phyloP scores from a whole-genome alignment of 2,329 filamentous ascomycete genomes.

The Pseudogymnoascus sp. region DNA sequence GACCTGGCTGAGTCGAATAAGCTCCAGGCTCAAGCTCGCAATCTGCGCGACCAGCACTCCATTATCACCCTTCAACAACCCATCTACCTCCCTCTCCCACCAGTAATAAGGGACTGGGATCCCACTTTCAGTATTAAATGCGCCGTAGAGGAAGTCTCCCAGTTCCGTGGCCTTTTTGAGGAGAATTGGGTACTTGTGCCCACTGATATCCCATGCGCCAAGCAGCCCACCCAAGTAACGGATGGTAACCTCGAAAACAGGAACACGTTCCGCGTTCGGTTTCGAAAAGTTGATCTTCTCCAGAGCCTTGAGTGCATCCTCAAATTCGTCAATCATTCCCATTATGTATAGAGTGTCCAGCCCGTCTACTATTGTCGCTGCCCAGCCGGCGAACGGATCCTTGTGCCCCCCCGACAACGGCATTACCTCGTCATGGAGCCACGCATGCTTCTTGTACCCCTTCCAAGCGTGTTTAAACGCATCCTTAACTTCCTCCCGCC shows the following conservation, averaged over 20 bases:
- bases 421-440: slow-evolving; percentile 74
- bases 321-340: slow-evolving; percentile 67
- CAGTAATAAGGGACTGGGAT: slow-evolving; percentile 76
- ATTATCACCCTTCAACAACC: slow-evolving; percentile 10
- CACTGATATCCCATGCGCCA: slow-evolving; percentile 13
- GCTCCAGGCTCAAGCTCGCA: slow-evolving; percentile 52
- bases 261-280: slow-evolving; percentile 14
- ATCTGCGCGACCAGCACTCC: slow-evolving; percentile 10
- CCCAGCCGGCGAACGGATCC: slow-evolving; percentile 85
- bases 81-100: slow-evolving; percentile 47
- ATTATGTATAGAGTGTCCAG: slow-evolving; percentile 82
- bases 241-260: slow-evolving; percentile 21
- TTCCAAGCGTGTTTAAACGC: slow-evolving; percentile 46
- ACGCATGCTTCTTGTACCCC: slow-evolving; percentile 71
- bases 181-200: slow-evolving; percentile 27
- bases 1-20: slow-evolving; percentile 62
- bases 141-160: slow-evolving; percentile 59
- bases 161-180: slow-evolving; percentile 61
- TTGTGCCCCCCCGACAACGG: slow-evolving; percentile 59
- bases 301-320: slow-evolving; percentile 62
- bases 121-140: slow-evolving; percentile 77
- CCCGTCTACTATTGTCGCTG: slow-evolving; percentile 73
- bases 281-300: slow-evolving; percentile 54
- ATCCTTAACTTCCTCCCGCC: slow-evolving; percentile 17
- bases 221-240: slow-evolving; percentile 20